Percentiles rank a stretch among this genome's conserved stretches.
Conservation (phyloP, 2,329 filamentous ascomycete species). For the Pezicula radicicola region DNA sequence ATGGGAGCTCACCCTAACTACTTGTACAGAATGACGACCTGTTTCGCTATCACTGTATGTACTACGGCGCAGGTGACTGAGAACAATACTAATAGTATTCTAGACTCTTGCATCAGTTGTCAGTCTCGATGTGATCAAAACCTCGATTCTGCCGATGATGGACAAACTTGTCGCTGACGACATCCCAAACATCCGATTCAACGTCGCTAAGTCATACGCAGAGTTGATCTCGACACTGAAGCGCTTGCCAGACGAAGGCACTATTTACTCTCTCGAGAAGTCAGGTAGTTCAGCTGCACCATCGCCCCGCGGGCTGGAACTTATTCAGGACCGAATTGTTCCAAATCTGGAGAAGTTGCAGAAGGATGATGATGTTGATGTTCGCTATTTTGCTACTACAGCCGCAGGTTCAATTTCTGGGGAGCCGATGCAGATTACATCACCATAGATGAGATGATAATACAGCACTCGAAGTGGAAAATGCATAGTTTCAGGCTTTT, state of each 20-base stretch:
- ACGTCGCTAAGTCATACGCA: conserved; percentile 96
- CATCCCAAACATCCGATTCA: conserved; percentile 99
- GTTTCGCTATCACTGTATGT: conserved; percentile 95
- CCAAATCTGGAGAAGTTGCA: conserved; percentile 93
- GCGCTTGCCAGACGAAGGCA: conserved; percentile 84
- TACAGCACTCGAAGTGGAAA: conserved; percentile 18
- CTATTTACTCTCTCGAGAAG: conserved; percentile 82
- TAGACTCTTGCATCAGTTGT: conserved; percentile 93
- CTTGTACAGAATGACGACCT: conserved; percentile 99
- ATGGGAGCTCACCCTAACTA: conserved; percentile 99
- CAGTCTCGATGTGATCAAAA: conserved; percentile 87
- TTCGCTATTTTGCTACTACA: conserved; percentile 94
- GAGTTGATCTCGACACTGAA: conserved; percentile 89
- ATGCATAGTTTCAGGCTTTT: conserved; percentile 20
- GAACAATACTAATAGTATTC: conserved; percentile 22
- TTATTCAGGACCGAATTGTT: conserved; percentile 83
- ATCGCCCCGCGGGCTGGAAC: conserved; percentile 69
- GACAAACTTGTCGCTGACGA: conserved; percentile 91
- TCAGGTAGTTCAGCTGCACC: conserved; percentile 58
- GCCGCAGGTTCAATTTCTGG: conserved; percentile 57
- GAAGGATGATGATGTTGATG: conserved; percentile 96
- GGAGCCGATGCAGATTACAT: conserved; percentile 50
- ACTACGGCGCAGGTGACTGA: not conserved
- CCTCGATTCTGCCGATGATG: conserved; percentile 92
- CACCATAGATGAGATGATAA: conserved; percentile 33